phyloP scores from a whole-genome alignment of 345 rosid species.

The Arabidopsis arenosa region DNA sequence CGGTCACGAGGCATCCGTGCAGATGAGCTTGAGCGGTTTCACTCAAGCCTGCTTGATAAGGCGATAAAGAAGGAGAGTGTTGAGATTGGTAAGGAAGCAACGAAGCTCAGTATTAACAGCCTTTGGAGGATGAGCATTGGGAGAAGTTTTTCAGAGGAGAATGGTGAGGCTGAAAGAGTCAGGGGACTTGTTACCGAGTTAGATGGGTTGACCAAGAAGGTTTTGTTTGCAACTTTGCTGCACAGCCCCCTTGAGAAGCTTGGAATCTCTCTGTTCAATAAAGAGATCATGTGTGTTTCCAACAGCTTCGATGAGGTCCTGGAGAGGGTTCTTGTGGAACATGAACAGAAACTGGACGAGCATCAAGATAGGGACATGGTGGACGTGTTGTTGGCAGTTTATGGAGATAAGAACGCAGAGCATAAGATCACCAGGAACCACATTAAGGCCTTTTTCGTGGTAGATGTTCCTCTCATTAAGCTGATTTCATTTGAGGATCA shows the following conservation, averaged over 20 bases:
- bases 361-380: slow-evolving; percentile 47
- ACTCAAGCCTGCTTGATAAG: slow-evolving; percentile 7
- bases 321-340: slow-evolving; percentile 64
- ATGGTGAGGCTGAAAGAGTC: slow-evolving; percentile 25
- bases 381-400: slow-evolving; percentile 58
- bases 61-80: slow-evolving; percentile 24
- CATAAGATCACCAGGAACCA: slow-evolving; percentile 59
- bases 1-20: slow-evolving; percentile 19
- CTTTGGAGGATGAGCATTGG: slow-evolving; percentile 52
- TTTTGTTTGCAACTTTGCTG: background rate
- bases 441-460: slow-evolving; percentile 68
- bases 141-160: slow-evolving; percentile 25
- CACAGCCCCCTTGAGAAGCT: slow-evolving; percentile 24
- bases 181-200: slow-evolving; percentile 16
- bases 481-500: background rate
- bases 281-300: slow-evolving; percentile 54
- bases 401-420: slow-evolving; percentile 61
- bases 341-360: slow-evolving; percentile 43
- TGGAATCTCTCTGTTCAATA: slow-evolving; percentile 49
- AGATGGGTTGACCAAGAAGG: background rate
- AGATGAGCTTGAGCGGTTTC: slow-evolving; percentile 20
- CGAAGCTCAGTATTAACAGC: slow-evolving; percentile 22
- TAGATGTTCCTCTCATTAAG: slow-evolving; percentile 26
- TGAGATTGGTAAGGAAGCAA: slow-evolving; percentile 32
- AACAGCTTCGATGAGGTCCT: slow-evolving; percentile 56